Conservation (phyloP, 768 basidiomycete species). For the Calocybe indica region DNA sequence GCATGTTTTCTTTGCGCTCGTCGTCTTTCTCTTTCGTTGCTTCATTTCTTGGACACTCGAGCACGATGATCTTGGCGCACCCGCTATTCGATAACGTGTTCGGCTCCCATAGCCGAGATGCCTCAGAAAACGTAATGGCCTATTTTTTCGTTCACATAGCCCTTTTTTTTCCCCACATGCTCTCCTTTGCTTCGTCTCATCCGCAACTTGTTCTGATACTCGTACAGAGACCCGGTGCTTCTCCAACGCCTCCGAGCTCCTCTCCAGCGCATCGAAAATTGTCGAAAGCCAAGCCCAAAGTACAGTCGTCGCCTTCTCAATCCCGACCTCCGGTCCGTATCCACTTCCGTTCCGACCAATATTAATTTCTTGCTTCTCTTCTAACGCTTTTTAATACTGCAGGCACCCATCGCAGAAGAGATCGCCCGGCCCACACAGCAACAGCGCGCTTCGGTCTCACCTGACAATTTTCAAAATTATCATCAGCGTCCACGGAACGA, state of each 20-base stretch:
- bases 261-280: conserved; percentile 10
- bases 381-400: not conserved
- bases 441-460: not conserved
- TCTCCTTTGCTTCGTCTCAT: conserved; percentile 2
- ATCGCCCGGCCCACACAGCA: not conserved
- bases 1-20: no score
- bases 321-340: conserved; percentile 7
- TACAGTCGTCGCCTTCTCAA: conserved; percentile 2
- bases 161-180: conserved; percentile 6
- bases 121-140: not conserved
- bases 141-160: conserved; percentile 8
- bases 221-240: not conserved
- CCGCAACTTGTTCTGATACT: conserved; percentile 5
- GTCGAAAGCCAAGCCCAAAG: conserved; percentile 6
- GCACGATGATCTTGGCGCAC: no score
- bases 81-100: no score
- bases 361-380: conserved; percentile 5
- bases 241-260: conserved; percentile 8
- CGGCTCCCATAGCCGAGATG: no score
- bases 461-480: conserved; percentile 1
- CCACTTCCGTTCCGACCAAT: not conserved
- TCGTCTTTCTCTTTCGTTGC: no score
- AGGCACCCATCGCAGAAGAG: conserved; percentile 1
- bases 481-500: not conserved
- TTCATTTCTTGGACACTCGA: no score